Percentiles rank a stretch among this genome's conserved stretches.
Evolutionary conservation across 768 basidiomycete species (phyloP).

Genomic region (Leccinum broughii): DNA sequence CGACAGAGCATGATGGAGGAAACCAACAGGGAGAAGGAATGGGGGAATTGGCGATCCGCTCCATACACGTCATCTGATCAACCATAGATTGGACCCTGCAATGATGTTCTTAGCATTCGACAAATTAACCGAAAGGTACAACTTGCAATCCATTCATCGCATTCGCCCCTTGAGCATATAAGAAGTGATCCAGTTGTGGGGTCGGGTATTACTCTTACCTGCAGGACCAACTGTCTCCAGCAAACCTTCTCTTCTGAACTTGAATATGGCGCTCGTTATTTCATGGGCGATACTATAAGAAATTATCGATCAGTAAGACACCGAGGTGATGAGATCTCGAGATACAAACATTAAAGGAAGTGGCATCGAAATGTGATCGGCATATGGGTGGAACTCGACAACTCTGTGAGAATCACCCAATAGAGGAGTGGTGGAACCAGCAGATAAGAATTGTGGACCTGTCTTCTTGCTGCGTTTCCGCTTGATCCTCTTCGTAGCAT

Average conservation of each 20-base stretch:
- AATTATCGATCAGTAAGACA: not conserved
- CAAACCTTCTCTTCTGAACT: slow-evolving; percentile 76
- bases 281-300: slow-evolving; percentile 75
- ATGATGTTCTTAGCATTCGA: slow-evolving; percentile 7
- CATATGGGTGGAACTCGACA: slow-evolving; percentile 60
- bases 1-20: slow-evolving; percentile 1
- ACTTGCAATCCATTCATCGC: slow-evolving; percentile 68
- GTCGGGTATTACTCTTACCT: slow-evolving; percentile 41
- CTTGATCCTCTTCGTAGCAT: slow-evolving; percentile 68
- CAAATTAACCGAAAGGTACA: not conserved
- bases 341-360: slow-evolving; percentile 74
- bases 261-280: slow-evolving; percentile 65
- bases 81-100: slow-evolving; percentile 76
- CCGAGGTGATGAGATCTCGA: not conserved
- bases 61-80: slow-evolving; percentile 83
- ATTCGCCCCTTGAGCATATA: slow-evolving; percentile 59
- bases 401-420: slow-evolving; percentile 54
- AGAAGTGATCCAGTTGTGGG: not conserved
- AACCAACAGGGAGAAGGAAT: slow-evolving; percentile 73
- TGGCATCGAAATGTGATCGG: slow-evolving; percentile 66
- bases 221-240: slow-evolving; percentile 91
- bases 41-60: slow-evolving; percentile 87
- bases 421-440: slow-evolving; percentile 59
- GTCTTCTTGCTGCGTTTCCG: slow-evolving; percentile 71
- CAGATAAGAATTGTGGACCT: slow-evolving; percentile 3